A percentile compares a stretch with the other conserved stretches of the same genome.
phyloP scores from a whole-genome alignment of 2,329 filamentous ascomycete genomes.

The Aspergillus sp. region DNA sequence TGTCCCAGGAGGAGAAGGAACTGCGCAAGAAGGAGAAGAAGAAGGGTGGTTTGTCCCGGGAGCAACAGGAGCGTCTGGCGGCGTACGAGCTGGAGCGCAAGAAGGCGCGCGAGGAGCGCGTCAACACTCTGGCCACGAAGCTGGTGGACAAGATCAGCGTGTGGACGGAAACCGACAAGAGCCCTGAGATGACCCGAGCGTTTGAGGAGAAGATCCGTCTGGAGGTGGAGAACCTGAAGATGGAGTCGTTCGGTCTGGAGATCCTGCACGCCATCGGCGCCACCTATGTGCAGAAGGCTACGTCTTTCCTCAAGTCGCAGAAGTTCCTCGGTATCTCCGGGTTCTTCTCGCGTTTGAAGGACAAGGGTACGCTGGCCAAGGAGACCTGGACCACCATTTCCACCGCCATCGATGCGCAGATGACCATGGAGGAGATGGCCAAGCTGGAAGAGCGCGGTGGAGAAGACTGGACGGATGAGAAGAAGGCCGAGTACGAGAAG shows the following conservation, averaged over 20 bases:
- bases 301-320: conserved; percentile 85
- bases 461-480: conserved; percentile 98
- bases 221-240: conserved; percentile 97
- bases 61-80: conserved; percentile 87
- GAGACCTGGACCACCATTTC: conserved; percentile 98
- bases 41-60: conserved; percentile 81
- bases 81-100: conserved; percentile 86
- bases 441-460: conserved; percentile 92
- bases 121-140: conserved; percentile 80
- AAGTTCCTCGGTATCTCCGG: conserved; percentile 96
- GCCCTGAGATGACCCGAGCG: conserved; percentile 76
- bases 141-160: conserved; percentile 85
- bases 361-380: conserved; percentile 95
- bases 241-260: conserved; percentile 97
- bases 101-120: conserved; percentile 82
- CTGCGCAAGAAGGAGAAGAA: conserved; percentile 83
- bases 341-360: conserved; percentile 90
- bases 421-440: conserved; percentile 99
- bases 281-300: conserved; percentile 86
- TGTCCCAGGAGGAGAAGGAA: conserved; percentile 74
- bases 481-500: conserved; percentile 91
- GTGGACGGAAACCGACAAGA: conserved; percentile 97
- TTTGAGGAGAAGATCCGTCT: conserved; percentile 94
- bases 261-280: conserved; percentile 93
- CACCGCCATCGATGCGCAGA: conserved; percentile 93